Base-by-base conservation (phyloP, 192 early-diverging fungal species). In the Lobulomyces angularis region DNA sequence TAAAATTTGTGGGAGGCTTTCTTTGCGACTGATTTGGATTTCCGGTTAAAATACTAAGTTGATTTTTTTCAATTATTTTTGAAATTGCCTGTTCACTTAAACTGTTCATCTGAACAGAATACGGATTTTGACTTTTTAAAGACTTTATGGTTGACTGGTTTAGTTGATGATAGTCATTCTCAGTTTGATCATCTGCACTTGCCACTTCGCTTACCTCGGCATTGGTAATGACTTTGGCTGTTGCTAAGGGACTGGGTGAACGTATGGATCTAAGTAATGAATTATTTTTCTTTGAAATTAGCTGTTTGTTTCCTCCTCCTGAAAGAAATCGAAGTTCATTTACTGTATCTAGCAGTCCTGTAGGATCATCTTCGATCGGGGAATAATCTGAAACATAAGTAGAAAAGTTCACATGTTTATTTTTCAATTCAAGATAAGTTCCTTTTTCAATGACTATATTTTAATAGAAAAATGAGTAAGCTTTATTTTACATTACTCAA, bases 1-100 rank as follows among this genome's bases (percentile, higher is more conserved):
- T 43, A 53, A 68, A 68, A 45, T 68, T 68, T 18, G 51, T 56
- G 2, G 65, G 65, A 23, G 38, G 12, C 11, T 66, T 30, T 23
- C 38, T 12, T 12, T 32, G 12, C 31, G n/a, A 32, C n/a, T 32
- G 31, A 32, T 12, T 12, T 16, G 12, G 31, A 32, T 32, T 16
- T 16, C 12, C 12, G 9, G 58, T 65, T 12, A 83, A 48, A 20
- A 83, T 59, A 1, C 68, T 65, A 41, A 67, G 44, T 33, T 81
- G 75, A 36, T 72, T 68, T 18, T 70, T 59, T 47, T 83, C 81
- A 53, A 83, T 82, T 48, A 79, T 67, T 43, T 72, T 71, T 8
- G 80, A 76, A 19, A 83, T 81, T 1, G 81, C 81, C 14, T 66
- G 67, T 46, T 82, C 80, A 41, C 74, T 83, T 32, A 81, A 36